These are phyloP conservation scores for Aureobasidium sp. DNA, from an alignment of 2,329 filamentous ascomycete species.

Conservation along the genomic window DNA sequence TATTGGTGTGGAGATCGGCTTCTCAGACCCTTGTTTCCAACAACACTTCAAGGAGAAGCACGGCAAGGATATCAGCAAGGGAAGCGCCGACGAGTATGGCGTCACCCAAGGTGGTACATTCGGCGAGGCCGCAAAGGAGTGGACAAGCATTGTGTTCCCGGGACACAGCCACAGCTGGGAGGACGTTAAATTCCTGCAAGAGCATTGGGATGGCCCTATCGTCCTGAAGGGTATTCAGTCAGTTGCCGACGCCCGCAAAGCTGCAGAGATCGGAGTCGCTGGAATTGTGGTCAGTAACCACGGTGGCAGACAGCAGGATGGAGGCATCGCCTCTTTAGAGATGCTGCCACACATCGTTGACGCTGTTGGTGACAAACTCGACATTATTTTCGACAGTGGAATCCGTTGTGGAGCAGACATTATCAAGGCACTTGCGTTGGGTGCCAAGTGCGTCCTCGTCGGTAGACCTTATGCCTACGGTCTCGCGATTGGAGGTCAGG, in stretches of 20 bases:
- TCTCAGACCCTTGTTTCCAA: constrained; percentile 61
- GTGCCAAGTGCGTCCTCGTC: constrained; percentile 52
- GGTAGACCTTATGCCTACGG: constrained; percentile 55
- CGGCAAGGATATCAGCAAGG: constrained; percentile 34
- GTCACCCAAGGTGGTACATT: no score
- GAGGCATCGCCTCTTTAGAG: constrained; percentile 45
- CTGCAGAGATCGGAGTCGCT: constrained; percentile 39
- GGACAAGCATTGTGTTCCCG: constrained; percentile 46
- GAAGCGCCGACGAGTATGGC: constrained; percentile 38
- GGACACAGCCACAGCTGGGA: constrained; percentile 46
- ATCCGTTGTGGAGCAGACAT: constrained; percentile 45
- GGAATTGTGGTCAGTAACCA: constrained; percentile 49
- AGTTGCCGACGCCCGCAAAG: constrained; percentile 42
- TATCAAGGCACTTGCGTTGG: constrained; percentile 47
- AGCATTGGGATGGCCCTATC: constrained; percentile 58
- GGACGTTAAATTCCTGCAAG: constrained; percentile 47
- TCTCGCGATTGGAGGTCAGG: constrained; percentile 47
- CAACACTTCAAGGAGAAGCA: constrained; percentile 46
- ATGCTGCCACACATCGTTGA: constrained; percentile 55
- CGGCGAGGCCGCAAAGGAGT: constrained; percentile 49
- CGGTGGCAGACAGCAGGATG: constrained; percentile 48
- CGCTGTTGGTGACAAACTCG: constrained; percentile 45
- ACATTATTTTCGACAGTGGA: constrained; percentile 47
- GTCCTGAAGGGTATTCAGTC: constrained; percentile 54
- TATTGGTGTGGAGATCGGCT: constrained; percentile 54